phyloP scores from a whole-genome alignment of 1,139 yeast genomes.

The Yarrowia galli region DNA sequence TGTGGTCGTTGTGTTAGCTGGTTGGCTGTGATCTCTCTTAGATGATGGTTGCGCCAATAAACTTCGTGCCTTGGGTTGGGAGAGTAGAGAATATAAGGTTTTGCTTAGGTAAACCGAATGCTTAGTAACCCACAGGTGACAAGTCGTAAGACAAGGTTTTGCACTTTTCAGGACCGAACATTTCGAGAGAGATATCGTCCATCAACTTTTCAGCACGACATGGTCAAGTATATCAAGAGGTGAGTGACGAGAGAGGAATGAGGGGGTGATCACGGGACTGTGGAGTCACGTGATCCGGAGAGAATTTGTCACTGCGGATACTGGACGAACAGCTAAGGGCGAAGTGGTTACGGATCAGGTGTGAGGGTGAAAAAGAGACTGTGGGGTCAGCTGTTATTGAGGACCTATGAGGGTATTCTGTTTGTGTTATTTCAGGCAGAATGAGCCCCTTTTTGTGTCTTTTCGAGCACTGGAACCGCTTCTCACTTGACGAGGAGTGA shows the following conservation, averaged over 20 bases:
- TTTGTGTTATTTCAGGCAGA: neutral
- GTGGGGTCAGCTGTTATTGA: neutral
- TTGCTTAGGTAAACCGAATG: neutral
- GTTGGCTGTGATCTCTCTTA: constrained; percentile 25
- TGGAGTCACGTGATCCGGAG: neutral
- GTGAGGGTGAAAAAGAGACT: neutral
- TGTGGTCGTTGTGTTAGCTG: constrained; percentile 2
- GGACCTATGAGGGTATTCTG: neutral
- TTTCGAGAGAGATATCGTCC: constrained; percentile 16
- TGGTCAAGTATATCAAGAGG: constrained; percentile 36
- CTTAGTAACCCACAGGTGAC: neutral
- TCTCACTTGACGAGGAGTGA: no score
- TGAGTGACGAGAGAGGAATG: neutral
- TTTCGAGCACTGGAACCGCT: neutral
- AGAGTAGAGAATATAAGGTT: neutral
- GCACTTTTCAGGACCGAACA: constrained; percentile 21
- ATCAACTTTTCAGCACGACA: constrained; percentile 34
- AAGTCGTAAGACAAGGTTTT: constrained; percentile 1
- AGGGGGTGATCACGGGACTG: neutral
- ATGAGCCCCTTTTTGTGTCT: neutral
- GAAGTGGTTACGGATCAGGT: neutral
- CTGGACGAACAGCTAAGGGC: neutral
- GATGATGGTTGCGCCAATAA: constrained; percentile 31
- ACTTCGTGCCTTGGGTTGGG: constrained; percentile 28
- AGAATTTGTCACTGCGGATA: neutral